These are phyloP conservation scores for Arthrobotrys pseudoclavata DNA, from an alignment of 2,329 filamentous ascomycete species.

Conservation along the genomic window DNA sequence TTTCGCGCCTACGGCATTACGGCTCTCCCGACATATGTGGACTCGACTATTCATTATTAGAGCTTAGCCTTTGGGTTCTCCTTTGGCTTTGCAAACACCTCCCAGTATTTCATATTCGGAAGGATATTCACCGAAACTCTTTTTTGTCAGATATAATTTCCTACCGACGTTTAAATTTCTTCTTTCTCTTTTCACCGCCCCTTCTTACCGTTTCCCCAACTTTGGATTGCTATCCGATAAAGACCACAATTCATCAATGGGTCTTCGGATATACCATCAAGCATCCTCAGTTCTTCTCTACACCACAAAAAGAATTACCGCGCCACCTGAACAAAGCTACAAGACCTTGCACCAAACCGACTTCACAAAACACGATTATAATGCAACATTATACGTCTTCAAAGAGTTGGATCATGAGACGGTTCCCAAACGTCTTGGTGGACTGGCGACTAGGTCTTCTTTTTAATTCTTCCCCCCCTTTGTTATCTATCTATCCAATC, in stretches of 20 bases:
- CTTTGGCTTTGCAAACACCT: conserved; percentile 6
- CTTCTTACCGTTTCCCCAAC: conserved; percentile 11
- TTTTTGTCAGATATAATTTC: background rate
- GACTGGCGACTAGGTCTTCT: conserved; percentile 55
- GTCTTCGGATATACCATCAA: conserved; percentile 6
- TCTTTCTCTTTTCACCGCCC: conserved; percentile 7
- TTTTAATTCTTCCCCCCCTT: conserved; percentile 16
- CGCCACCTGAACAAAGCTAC: conserved; percentile 48
- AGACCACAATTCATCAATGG: conserved; percentile 44
- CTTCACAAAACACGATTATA: conserved; percentile 52
- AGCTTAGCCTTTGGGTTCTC: conserved; percentile 21
- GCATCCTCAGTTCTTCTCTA: conserved; percentile 23
- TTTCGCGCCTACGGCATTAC: conserved; percentile 24
- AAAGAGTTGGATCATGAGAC: conserved; percentile 60
- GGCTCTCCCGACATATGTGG: conserved; percentile 23
- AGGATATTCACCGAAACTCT: background rate
- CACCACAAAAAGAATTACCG: conserved; percentile 53
- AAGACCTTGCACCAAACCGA: conserved; percentile 51
- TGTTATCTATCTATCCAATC: conserved; percentile 31
- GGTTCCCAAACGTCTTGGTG: conserved; percentile 48
- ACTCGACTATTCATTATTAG: conserved; percentile 10
- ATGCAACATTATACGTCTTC: conserved; percentile 59
- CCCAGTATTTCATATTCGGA: background rate
- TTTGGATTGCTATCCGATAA: conserved; percentile 37
- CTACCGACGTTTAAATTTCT: background rate